Evolutionary conservation across 1,139 yeast genomes (phyloP), one percentile per base, ranked within the genome.

Genomic region (Geotrichum citri-aurantii): DNA sequence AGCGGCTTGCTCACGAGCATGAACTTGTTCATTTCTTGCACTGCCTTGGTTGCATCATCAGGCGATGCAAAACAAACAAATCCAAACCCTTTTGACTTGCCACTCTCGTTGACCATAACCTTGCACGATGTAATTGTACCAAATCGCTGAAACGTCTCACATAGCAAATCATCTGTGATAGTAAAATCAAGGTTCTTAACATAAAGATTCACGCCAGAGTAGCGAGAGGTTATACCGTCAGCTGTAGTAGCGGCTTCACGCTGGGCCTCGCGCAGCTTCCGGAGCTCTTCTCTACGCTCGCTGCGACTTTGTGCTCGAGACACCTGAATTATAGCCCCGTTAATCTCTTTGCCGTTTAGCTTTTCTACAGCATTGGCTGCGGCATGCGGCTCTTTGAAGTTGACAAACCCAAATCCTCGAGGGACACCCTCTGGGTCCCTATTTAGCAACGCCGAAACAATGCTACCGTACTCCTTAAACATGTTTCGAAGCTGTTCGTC

Each of bases 291-390:
- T 74, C 86, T 79, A 81, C 99, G 92, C 82, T 93, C 99, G 77
- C 89, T 82, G 84, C 90, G 92, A 90, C 90, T 92, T 81, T 93
- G 99, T 68, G 99, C 99, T 79, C 99, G 90, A 71, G 97, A 97
- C 70, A 93, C 99, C 76, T 86, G 93, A 67, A 93, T 79, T 77
- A 81, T 83, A 79, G 88, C 90, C 71, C 93, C 95, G 70, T 83
- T 84, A 75, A 86, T 76, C 72, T 93, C 98, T 68, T 77, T 80
- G 75, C 88, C 96, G 78, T 93, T 89, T 75, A 93, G 84, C 71
- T 82, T 95, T 61, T 89, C 97, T 70, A 93, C 96, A 63, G 98
- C 97, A 78, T 83, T 83, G 67, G 81, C 82, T 68, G 99, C 99
- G 69, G 85, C 81, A 71, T 87, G 92, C 77, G 93, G 99, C 67